Base-by-base conservation (phyloP, 148 eudicot species). In the Fallopia convolvulus region DNA sequence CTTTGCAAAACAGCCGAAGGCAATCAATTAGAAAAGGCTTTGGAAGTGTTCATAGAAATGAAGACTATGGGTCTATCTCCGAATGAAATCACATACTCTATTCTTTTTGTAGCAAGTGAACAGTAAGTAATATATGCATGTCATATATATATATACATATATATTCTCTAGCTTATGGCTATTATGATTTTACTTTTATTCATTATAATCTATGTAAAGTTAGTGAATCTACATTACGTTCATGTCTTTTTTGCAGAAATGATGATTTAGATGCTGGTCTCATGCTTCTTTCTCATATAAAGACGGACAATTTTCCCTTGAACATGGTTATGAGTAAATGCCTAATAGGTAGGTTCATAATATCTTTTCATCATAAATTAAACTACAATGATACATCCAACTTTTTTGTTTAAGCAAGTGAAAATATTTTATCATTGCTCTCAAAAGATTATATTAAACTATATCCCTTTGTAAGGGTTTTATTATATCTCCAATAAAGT, bases 301-400 rank as follows among this genome's bases (percentile, higher is more conserved):
- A 90, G 81, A 78, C 83, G 83, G 97, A 95, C 48, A 90, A 87
- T 73, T 84, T 88, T 81, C 80, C 89, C 75, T 87, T 90, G 74
- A 95, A 89, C 85, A 89, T 84, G 80, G 89, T 91, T 15, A 95
- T 95, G 97, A 86, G 89, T 82, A 88, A 90, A 79, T 95, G 97
- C 83, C 84, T 92, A 63, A 80, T 90, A 80, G 93, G 99, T 95
- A 86, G 84, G 86, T 75, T 68, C 44, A 9, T 26, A 42, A 48
- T 20, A 50, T 70, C 66, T 74, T 53, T 32, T 44, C 3, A 15
- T 72, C 26, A 6, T 7, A 48, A 20, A 9, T 15, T 26, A 18
- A 36, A 71, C 74, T 6, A 23, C 55, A 48, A 8, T 42, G 17
- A 9, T 18, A n/a, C 32, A 42, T 11, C 33, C 20, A 7, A 23